Conservation (phyloP, 1,284 basidiomycete genomes). For the Earliella scabrosa region DNA sequence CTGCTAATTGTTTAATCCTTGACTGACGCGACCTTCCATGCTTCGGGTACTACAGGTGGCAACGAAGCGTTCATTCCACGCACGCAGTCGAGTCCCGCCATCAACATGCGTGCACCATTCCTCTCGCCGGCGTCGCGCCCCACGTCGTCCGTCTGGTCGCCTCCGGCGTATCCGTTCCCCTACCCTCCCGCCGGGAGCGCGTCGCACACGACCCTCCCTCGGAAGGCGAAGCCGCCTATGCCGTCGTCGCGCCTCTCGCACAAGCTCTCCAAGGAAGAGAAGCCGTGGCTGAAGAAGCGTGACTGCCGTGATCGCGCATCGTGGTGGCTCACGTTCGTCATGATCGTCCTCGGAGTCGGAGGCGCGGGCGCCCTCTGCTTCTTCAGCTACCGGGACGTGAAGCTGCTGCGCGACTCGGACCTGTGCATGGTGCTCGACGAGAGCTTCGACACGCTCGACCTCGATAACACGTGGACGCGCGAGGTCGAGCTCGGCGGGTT, state of each 20-base stretch:
- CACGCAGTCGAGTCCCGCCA: slow-evolving; percentile 38
- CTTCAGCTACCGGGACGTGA: slow-evolving; percentile 48
- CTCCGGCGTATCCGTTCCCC: slow-evolving; percentile 47
- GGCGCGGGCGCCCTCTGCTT: slow-evolving; percentile 53
- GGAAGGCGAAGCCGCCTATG: slow-evolving; percentile 48
- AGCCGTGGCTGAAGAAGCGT: slow-evolving; percentile 63
- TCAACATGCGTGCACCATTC: slow-evolving; percentile 69
- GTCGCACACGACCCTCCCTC: slow-evolving; percentile 38
- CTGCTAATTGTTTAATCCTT: neutral
- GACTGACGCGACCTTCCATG: slow-evolving; percentile 6
- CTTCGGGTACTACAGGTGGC: neutral
- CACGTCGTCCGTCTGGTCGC: slow-evolving; percentile 60
- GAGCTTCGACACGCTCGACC: slow-evolving; percentile 59
- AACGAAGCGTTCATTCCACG: slow-evolving; percentile 39
- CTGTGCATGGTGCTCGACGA: slow-evolving; percentile 75
- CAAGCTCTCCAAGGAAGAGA: slow-evolving; percentile 56
- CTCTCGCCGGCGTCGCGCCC: slow-evolving; percentile 70
- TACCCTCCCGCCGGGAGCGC: slow-evolving; percentile 35
- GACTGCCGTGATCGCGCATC: slow-evolving; percentile 55
- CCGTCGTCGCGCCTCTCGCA: slow-evolving; percentile 50
- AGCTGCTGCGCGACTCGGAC: slow-evolving; percentile 40
- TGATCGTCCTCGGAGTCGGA: slow-evolving; percentile 49
- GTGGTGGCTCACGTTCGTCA: slow-evolving; percentile 59
- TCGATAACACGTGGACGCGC: slow-evolving; percentile 59
- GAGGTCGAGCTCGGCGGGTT: slow-evolving; percentile 80